phyloP scores from a whole-genome alignment of 2,329 filamentous ascomycete genomes.

The Hypoxylon sp. region DNA sequence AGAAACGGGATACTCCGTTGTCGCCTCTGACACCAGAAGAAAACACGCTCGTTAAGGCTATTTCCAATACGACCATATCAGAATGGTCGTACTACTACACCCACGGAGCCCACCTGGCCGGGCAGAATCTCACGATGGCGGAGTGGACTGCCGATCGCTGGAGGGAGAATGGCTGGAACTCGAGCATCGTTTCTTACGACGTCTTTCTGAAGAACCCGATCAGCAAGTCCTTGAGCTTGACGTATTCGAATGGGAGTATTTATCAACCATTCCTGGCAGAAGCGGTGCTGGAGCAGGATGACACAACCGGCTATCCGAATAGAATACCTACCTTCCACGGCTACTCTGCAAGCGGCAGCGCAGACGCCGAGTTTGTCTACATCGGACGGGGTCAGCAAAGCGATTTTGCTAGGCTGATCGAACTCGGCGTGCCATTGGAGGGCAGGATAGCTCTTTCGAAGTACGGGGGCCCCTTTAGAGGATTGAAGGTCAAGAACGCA shows the following conservation, averaged over 20 bases:
- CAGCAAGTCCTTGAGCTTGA: conserved; percentile 62
- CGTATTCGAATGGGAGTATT: conserved; percentile 57
- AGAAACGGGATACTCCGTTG: conserved; percentile 41
- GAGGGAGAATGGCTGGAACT: conserved; percentile 47
- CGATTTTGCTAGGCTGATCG: conserved; percentile 78
- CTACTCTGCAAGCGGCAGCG: conserved; percentile 83
- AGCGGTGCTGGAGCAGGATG: conserved; percentile 77
- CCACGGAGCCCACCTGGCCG: conserved; percentile 50
- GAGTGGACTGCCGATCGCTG: conserved; percentile 51
- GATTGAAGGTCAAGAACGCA: conserved; percentile 85
- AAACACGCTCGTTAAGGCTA: conserved; percentile 43
- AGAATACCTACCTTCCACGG: conserved; percentile 84
- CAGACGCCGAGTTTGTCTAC: conserved; percentile 80
- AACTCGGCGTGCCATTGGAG: conserved; percentile 74
- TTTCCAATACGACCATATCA: conserved; percentile 48
- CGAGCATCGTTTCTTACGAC: conserved; percentile 48
- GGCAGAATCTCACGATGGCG: conserved; percentile 48
- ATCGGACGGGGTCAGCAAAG: conserved; percentile 80
- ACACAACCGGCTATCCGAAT: conserved; percentile 75
- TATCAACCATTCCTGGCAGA: conserved; percentile 78
- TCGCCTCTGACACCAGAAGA: conserved; percentile 45
- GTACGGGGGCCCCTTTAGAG: conserved; percentile 82
- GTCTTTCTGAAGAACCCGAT: conserved; percentile 63
- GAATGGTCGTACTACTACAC: conserved; percentile 53
- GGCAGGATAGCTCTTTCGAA: conserved; percentile 84